Conservation (phyloP, 106 monocot species). For the Dioscorea dumetorum region DNA sequence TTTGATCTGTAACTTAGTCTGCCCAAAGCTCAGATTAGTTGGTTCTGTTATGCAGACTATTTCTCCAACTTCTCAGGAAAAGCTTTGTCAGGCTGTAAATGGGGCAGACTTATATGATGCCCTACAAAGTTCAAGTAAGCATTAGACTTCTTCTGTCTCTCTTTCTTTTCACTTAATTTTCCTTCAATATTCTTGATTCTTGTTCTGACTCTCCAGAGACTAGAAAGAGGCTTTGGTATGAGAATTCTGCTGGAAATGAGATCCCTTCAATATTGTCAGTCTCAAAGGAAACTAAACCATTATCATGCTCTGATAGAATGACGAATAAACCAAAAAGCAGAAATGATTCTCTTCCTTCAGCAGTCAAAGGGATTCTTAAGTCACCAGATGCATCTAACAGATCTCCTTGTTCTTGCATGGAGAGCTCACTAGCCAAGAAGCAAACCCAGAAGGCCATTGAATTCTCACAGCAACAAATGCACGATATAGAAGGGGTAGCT, state of each 20-base stretch:
- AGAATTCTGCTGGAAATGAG: constrained; percentile 7
- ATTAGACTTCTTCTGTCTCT: neutral
- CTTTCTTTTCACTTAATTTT: neutral
- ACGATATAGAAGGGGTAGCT: constrained; percentile 51
- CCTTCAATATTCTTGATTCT: neutral
- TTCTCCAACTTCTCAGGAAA: constrained; percentile 86
- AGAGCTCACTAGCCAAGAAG: constrained; percentile 21
- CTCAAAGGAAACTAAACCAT: constrained; percentile 2
- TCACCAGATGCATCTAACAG: constrained; percentile 12
- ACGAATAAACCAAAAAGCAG: constrained; percentile 25
- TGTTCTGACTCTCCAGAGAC: constrained; percentile 19
- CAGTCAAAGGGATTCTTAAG: constrained; percentile 56
- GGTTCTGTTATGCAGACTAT: constrained; percentile 35
- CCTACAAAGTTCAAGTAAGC: constrained; percentile 37
- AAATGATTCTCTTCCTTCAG: constrained; percentile 5
- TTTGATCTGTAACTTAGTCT: neutral
- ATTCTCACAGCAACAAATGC: constrained; percentile 81
- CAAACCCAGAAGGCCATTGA: constrained; percentile 56
- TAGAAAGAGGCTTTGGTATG: constrained; percentile 22
- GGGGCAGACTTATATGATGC: constrained; percentile 27
- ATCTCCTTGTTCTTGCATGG: constrained; percentile 20
- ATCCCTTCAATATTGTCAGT: constrained; percentile 9
- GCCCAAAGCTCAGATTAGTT: neutral
- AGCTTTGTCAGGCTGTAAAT: constrained; percentile 43
- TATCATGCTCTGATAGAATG: constrained; percentile 11